Conservation (phyloP, 345 rosid species). For the Eutrema japonicum region DNA sequence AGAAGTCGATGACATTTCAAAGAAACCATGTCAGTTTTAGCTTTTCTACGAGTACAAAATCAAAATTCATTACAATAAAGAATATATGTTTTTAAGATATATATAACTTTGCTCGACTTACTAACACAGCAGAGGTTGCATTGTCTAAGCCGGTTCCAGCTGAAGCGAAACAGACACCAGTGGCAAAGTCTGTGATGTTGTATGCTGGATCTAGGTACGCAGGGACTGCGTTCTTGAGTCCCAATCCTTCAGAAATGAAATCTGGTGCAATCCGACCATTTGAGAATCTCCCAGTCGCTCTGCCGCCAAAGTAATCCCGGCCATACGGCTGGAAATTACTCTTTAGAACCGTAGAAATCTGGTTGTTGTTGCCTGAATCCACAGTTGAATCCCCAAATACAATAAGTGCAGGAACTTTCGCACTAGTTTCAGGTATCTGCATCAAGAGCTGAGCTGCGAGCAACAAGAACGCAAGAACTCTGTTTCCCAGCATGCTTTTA, state of each 20-base stretch:
- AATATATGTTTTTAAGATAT: background rate
- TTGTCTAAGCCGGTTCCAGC: slow-evolving; percentile 92
- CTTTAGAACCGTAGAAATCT: slow-evolving; percentile 61
- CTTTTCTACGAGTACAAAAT: background rate
- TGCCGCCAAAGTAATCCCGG: slow-evolving; percentile 62
- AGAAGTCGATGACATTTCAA: background rate
- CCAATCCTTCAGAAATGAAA: slow-evolving; percentile 76
- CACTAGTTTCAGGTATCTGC: slow-evolving; percentile 42
- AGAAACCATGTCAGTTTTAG: slow-evolving; percentile 14
- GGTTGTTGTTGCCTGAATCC: slow-evolving; percentile 86
- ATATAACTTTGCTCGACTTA: slow-evolving; percentile 48
- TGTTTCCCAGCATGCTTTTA: slow-evolving; percentile 47
- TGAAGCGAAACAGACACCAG: slow-evolving; percentile 88
- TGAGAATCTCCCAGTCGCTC: slow-evolving; percentile 77
- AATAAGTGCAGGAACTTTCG: slow-evolving; percentile 64
- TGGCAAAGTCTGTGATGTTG: slow-evolving; percentile 67
- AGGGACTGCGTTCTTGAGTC: slow-evolving; percentile 67
- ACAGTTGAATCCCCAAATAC: slow-evolving; percentile 83
- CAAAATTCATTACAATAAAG: background rate
- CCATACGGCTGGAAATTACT: slow-evolving; percentile 86
- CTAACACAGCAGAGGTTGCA: slow-evolving; percentile 70
- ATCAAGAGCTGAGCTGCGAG: slow-evolving; percentile 43
- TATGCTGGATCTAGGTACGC: slow-evolving; percentile 76
- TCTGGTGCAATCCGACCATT: slow-evolving; percentile 76
- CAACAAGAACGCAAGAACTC: slow-evolving; percentile 32